Conservation (phyloP, 805 yeast genomes). For the Metschnikowia amazonensis region DNA sequence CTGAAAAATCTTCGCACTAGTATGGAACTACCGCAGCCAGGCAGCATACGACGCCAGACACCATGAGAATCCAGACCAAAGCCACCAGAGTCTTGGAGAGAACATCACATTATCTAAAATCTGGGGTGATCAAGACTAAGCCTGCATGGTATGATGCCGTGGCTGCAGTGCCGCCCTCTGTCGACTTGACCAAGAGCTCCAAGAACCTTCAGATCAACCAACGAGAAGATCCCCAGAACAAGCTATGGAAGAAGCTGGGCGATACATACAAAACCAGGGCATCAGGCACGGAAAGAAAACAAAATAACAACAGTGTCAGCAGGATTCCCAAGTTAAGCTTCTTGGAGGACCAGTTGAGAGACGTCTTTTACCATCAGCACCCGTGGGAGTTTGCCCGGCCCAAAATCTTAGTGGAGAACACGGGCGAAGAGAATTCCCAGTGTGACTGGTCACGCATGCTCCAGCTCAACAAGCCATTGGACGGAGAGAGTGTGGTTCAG, state of each 20-base stretch:
- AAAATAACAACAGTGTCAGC: slow-evolving; percentile 39
- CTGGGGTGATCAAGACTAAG: slow-evolving; percentile 63
- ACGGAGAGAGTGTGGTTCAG: slow-evolving; percentile 68
- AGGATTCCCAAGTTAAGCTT: slow-evolving; percentile 53
- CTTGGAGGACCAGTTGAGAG: slow-evolving; percentile 78
- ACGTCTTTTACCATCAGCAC: slow-evolving; percentile 82
- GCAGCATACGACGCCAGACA: not conserved
- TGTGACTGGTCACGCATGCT: slow-evolving; percentile 77
- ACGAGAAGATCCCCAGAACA: slow-evolving; percentile 27
- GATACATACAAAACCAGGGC: slow-evolving; percentile 46
- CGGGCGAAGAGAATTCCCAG: slow-evolving; percentile 51
- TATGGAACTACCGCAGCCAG: not conserved
- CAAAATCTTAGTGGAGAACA: slow-evolving; percentile 72
- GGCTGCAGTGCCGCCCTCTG: slow-evolving; percentile 75
- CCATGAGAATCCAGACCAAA: slow-evolving; percentile 60
- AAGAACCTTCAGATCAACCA: slow-evolving; percentile 27
- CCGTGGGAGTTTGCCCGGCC: slow-evolving; percentile 98
- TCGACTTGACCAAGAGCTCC: slow-evolving; percentile 50
- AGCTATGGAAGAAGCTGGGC: slow-evolving; percentile 14
- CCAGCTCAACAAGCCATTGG: slow-evolving; percentile 71
- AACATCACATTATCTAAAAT: slow-evolving; percentile 69
- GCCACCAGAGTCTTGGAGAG: slow-evolving; percentile 77
- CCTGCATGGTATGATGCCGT: slow-evolving; percentile 93
- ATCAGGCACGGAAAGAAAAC: slow-evolving; percentile 31
- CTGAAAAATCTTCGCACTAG: slow-evolving; percentile 5